A percentile compares a stretch with the other conserved stretches of the same genome.
phyloP scores from a whole-genome alignment of 108 stramenopile species.

The Aurantiochytrium sp. region DNA sequence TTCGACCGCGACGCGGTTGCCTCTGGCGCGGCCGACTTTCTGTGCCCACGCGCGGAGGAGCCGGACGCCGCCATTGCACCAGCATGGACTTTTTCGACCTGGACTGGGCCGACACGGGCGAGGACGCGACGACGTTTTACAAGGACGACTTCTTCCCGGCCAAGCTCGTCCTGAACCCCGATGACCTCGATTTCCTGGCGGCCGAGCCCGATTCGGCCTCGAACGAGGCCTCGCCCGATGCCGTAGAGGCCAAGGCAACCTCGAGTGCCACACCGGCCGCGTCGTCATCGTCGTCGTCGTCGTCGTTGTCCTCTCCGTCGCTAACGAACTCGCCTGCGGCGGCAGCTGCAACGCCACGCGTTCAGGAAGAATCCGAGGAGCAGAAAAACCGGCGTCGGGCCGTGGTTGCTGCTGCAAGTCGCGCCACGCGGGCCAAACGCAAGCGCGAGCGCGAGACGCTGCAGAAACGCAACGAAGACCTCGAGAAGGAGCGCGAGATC shows the following conservation, averaged over 20 bases:
- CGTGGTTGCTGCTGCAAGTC: constrained; percentile 3
- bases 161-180: background rate
- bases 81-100: background rate
- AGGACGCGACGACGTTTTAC: background rate
- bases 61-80: too few species aligned
- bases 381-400: background rate
- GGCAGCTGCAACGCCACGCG: too few species aligned
- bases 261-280: too few species aligned
- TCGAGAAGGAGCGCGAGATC: background rate
- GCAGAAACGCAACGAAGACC: background rate
- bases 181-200: background rate
- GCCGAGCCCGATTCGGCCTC: background rate
- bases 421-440: background rate
- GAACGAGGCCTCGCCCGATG: background rate
- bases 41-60: too few species aligned
- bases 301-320: too few species aligned
- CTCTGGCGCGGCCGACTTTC: too few species aligned
- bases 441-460: constrained; percentile 8
- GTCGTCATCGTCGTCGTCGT: too few species aligned
- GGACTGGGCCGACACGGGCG: background rate
- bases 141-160: background rate
- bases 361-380: too few species aligned
- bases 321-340: too few species aligned
- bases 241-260: background rate
- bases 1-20: too few species aligned